Percentiles rank a stretch among this genome's conserved stretches.
These are phyloP conservation scores for Paulinella micropora DNA, from an alignment of 78 protist genomes.

Conservation along the genomic window DNA sequence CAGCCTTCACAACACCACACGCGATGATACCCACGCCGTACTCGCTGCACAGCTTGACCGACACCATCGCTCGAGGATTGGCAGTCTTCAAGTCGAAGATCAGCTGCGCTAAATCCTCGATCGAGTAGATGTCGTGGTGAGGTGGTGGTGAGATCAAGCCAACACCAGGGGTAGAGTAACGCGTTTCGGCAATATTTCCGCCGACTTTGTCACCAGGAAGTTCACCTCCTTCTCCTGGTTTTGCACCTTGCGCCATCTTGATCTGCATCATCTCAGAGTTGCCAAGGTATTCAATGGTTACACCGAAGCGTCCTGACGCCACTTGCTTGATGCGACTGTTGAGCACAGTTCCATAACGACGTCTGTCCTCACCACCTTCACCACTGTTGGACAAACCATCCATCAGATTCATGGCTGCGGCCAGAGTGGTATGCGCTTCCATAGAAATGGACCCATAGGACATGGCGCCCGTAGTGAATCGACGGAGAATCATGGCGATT, in stretches of 20 bases:
- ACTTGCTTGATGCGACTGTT: conserved; percentile 66
- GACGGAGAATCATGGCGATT: conserved; percentile 42
- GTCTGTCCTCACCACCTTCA: conserved; percentile 72
- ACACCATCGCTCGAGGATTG: conserved; percentile 52
- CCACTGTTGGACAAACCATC: conserved; percentile 68
- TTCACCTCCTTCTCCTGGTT: conserved; percentile 81
- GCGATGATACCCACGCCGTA: conserved; percentile 68
- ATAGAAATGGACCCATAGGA: conserved; percentile 52
- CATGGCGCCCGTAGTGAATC: conserved; percentile 75
- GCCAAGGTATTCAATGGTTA: conserved; percentile 55
- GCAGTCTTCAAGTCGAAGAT: conserved; percentile 60
- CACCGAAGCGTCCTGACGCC: conserved; percentile 85
- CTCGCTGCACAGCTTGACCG: conserved; percentile 64
- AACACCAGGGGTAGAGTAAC: conserved; percentile 64
- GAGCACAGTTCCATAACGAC: conserved; percentile 30
- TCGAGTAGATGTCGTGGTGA: conserved; percentile 85
- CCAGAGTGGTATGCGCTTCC: conserved; percentile 60
- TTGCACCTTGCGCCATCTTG: conserved; percentile 84
- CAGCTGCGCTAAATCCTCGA: conserved; percentile 70
- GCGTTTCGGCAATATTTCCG: conserved; percentile 44
- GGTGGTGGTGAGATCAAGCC: conserved; percentile 81
- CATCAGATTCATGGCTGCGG: conserved; percentile 60
- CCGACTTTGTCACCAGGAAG: conserved; percentile 57
- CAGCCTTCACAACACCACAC: conserved; percentile 71
- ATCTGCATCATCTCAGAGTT: conserved; percentile 66